A percentile compares a stretch with the other conserved stretches of the same genome.
Conservation (phyloP, 495 filamentous ascomycete genomes). For the Trichocladium uniseriatum region DNA sequence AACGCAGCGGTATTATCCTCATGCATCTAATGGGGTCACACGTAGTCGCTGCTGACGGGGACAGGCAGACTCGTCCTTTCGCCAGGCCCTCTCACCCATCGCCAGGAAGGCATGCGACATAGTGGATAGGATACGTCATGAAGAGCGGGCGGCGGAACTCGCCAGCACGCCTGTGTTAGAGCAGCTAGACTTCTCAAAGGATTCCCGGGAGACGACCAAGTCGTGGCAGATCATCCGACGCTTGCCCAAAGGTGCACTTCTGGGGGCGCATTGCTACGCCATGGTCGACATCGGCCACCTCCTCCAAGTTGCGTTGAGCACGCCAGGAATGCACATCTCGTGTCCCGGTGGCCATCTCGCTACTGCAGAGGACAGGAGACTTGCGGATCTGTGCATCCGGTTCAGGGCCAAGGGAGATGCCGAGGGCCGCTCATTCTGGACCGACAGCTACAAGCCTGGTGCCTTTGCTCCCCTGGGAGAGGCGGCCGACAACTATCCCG, state of each 20-base stretch:
- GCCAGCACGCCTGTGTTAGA: too few species aligned
- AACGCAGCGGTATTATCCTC: slow-evolving; percentile 57
- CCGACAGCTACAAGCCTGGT: slow-evolving; percentile 42
- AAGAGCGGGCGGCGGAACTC: slow-evolving; percentile 40
- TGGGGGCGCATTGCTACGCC: slow-evolving; percentile 83
- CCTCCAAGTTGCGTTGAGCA: slow-evolving; percentile 58
- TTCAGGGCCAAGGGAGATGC: slow-evolving; percentile 26
- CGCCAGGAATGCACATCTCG: slow-evolving; percentile 64
- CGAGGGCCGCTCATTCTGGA: slow-evolving; percentile 5
- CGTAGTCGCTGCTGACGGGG: background rate
- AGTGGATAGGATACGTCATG: slow-evolving; percentile 63
- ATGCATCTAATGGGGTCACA: background rate
- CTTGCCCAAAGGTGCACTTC: slow-evolving; percentile 85
- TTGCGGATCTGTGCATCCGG: slow-evolving; percentile 45
- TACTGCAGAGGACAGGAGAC: slow-evolving; percentile 36
- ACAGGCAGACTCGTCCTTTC: slow-evolving; percentile 47
- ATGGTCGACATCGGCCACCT: slow-evolving; percentile 82
- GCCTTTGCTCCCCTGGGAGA: slow-evolving; percentile 49
- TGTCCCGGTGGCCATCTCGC: slow-evolving; percentile 42
- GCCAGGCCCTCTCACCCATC: slow-evolving; percentile 15
- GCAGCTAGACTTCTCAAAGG: slow-evolving; percentile 61
- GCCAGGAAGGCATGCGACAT: slow-evolving; percentile 69
- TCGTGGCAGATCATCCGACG: slow-evolving; percentile 75
- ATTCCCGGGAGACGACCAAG: slow-evolving; percentile 66
- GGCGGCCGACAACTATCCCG: slow-evolving; percentile 65